Base-by-base conservation (phyloP, 768 basidiomycete genomes). In the Leccinum fibrillosum region DNA sequence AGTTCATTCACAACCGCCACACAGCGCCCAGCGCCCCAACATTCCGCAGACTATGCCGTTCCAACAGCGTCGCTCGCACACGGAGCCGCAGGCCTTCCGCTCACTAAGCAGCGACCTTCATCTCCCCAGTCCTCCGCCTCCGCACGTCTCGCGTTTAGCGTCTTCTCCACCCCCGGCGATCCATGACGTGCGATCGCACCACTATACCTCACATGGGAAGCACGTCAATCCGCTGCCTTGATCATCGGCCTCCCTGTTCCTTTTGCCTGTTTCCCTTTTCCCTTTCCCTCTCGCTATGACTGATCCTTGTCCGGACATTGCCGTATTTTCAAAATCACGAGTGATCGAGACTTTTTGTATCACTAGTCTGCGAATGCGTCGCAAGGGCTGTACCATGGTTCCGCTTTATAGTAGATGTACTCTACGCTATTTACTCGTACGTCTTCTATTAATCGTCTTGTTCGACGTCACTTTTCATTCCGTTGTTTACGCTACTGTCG, bases 51-150 rank as follows among this genome's bases (percentile, higher is more conserved):
- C 80, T 44, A 62, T 81, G 56, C 72, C 81, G 13, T 86, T 80
- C 66, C 77, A 78, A 42, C 83, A 82, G 62, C 78, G 85, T 59
- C 80, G 86, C 52, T 77, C 84, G 39, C 74, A 81, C 52, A 83
- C 82, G 30, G 86, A 86, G 49, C 78, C 84, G 23, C 82, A 82
- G 62, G 77, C 76, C 17, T 83, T 78, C 69, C 74, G 73, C 56
- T 73, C 81, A 37, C 72, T 80, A 52, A 75, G 75, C 30, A 77
- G 81, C 58, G 79, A 79, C 61, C 79, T 80, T 57, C 82, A 80
- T 68, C 78, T 81, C 56, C 76, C 79, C 12, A 77, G 78, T 60
- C 77, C 80, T 26, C 62, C 74, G 12, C 78, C 79, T 34, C 73
- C 76, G 34, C 72, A 69, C 54, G 68, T 66, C 44, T 65, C 77